These are phyloP conservation scores for Diaporthe sp. DNA, from an alignment of 2,329 filamentous ascomycete genomes.

Conservation along the genomic window DNA sequence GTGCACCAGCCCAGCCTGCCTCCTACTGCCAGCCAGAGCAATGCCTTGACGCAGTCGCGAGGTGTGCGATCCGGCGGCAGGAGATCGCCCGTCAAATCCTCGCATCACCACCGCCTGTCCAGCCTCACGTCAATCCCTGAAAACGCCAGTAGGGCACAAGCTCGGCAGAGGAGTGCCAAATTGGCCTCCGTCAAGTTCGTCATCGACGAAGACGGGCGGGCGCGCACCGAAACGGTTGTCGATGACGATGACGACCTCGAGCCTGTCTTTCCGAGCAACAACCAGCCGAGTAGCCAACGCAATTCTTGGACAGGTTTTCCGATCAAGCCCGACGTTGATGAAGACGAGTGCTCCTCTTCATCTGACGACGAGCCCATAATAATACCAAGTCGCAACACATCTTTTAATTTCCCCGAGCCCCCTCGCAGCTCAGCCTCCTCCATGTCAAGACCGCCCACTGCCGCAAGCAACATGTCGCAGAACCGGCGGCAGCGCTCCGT, in stretches of 20 bases:
- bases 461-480: slow-evolving; percentile 49
- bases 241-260: slow-evolving; percentile 53
- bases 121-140: slow-evolving; percentile 73
- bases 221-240: slow-evolving; percentile 67
- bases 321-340: slow-evolving; percentile 30
- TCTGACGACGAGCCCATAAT: slow-evolving; percentile 76
- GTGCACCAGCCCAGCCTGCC: slow-evolving; percentile 42
- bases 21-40: slow-evolving; percentile 22
- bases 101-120: slow-evolving; percentile 62
- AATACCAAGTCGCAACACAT: slow-evolving; percentile 72
- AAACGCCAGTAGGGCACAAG: slow-evolving; percentile 52
- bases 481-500: slow-evolving; percentile 32
- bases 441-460: slow-evolving; percentile 35
- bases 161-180: slow-evolving; percentile 56
- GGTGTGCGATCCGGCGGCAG: slow-evolving; percentile 59
- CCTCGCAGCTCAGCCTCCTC: slow-evolving; percentile 40
- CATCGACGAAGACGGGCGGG: slow-evolving; percentile 73
- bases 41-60: slow-evolving; percentile 53
- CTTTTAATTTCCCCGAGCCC: slow-evolving; percentile 70
- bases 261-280: slow-evolving; percentile 56
- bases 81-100: slow-evolving; percentile 64
- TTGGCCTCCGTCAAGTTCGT: slow-evolving; percentile 72
- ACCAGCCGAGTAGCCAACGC: slow-evolving; percentile 21
- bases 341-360: slow-evolving; percentile 66
- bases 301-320: slow-evolving; percentile 21